These are phyloP conservation scores for Fusarium albidum DNA, from an alignment of 2,329 filamentous ascomycete genomes.

Conservation along the genomic window DNA sequence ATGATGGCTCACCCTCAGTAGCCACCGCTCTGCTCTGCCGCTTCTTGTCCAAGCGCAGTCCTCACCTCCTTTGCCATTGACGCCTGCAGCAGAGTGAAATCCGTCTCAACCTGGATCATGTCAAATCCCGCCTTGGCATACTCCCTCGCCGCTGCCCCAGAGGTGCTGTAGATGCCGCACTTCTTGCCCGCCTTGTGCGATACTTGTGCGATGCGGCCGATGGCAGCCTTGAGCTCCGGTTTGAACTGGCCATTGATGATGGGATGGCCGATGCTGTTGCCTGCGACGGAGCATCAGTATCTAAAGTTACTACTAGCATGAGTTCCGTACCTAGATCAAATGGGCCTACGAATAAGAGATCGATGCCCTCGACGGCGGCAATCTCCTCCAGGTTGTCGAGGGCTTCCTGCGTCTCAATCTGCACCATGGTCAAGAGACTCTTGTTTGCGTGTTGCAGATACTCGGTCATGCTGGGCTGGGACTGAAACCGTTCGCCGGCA, in stretches of 20 bases:
- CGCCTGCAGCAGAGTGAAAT: not conserved
- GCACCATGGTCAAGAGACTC: conserved; percentile 9
- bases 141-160: conserved; percentile 1
- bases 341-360: conserved; percentile 4
- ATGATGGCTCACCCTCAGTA: not conserved
- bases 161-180: conserved; percentile 8
- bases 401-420: conserved; percentile 16
- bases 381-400: conserved; percentile 12
- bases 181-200: conserved; percentile 7
- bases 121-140: conserved; percentile 10
- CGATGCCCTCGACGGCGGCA: not conserved
- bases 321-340: conserved; percentile 11
- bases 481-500: conserved; percentile 16
- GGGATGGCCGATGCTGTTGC: conserved; percentile 15
- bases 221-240: not conserved
- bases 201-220: not conserved
- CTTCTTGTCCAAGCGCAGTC: not conserved
- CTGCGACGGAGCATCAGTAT: not conserved
- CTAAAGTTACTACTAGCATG: too few species aligned
- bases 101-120: conserved; percentile 15
- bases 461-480: conserved; percentile 10
- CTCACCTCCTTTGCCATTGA: conserved; percentile 4
- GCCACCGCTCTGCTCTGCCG: not conserved
- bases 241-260: conserved; percentile 10
- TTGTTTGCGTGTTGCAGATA: conserved; percentile 17